These are phyloP conservation scores for Bipolaris oryzae DNA, from an alignment of 2,329 filamentous ascomycete species.

Conservation along the genomic window DNA sequence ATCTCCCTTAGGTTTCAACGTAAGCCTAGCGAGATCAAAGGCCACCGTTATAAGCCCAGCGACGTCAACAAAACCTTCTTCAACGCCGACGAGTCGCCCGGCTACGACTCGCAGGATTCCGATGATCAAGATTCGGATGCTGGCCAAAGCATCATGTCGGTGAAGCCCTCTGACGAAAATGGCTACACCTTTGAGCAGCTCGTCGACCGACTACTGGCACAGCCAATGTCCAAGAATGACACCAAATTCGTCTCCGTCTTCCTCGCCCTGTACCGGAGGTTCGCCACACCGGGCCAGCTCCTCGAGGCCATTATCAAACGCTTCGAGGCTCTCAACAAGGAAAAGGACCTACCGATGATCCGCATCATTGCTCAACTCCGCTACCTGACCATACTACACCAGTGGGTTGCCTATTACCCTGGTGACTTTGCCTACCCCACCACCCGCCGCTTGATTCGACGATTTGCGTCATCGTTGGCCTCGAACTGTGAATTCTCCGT, in stretches of 20 bases:
- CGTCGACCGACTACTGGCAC: slow-evolving; percentile 83
- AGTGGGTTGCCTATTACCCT: slow-evolving; percentile 89
- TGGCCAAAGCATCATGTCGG: slow-evolving; percentile 48
- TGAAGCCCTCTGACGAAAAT: slow-evolving; percentile 61
- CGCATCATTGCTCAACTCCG: slow-evolving; percentile 82
- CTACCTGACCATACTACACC: slow-evolving; percentile 80
- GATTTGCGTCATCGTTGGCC: slow-evolving; percentile 77
- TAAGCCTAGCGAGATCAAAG: slow-evolving; percentile 37
- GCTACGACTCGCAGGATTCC: slow-evolving; percentile 68
- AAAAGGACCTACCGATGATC: slow-evolving; percentile 71
- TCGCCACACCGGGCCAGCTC: slow-evolving; percentile 79
- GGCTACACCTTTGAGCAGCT: slow-evolving; percentile 61
- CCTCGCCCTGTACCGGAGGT: slow-evolving; percentile 91
- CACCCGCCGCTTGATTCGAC: slow-evolving; percentile 73
- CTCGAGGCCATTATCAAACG: slow-evolving; percentile 78
- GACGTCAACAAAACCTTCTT: slow-evolving; percentile 64
- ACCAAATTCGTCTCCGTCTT: slow-evolving; percentile 88
- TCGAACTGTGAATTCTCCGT: slow-evolving; percentile 81
- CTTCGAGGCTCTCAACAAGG: slow-evolving; percentile 72
- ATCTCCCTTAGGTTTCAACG: slow-evolving; percentile 47
- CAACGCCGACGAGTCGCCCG: slow-evolving; percentile 73
- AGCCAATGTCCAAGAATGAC: slow-evolving; percentile 85
- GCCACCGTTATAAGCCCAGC: slow-evolving; percentile 45
- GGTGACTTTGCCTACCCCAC: slow-evolving; percentile 86
- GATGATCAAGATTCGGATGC: slow-evolving; percentile 71